Evolutionary conservation across 2,329 filamentous ascomycete species (phyloP).

Genomic region (Alternaria arbusti): DNA sequence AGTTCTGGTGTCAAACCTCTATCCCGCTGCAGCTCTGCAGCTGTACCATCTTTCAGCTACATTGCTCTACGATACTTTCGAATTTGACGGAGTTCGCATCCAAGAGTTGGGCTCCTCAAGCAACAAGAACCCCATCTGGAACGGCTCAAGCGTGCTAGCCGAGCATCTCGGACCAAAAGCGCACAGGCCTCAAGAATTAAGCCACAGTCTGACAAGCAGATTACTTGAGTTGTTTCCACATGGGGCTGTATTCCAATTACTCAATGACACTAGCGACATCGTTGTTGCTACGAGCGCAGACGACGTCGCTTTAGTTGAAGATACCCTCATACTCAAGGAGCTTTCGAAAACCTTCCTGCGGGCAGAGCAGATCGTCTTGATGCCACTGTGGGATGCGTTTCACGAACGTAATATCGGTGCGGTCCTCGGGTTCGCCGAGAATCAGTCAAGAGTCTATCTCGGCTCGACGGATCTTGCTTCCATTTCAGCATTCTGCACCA

Average conservation of each 20-base stretch:
- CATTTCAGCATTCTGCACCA: conserved; percentile 11
- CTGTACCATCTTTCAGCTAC: conserved; percentile 6
- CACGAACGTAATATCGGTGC: conserved; percentile 10
- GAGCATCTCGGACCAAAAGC: conserved; percentile 2
- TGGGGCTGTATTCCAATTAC: conserved; percentile 3
- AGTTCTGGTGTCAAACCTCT: conserved; percentile 6
- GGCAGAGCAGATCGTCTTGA: conserved; percentile 4
- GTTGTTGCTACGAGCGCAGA: conserved; percentile 6
- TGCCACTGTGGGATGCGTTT: conserved; percentile 11
- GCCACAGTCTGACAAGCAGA: background rate
- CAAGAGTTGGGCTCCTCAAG: conserved; percentile 4
- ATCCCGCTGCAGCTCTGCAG: background rate
- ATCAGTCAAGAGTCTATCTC: conserved; percentile 7
- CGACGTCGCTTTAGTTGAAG: background rate
- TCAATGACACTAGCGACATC: background rate
- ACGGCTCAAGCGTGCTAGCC: conserved; percentile 6
- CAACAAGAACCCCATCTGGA: conserved; percentile 9
- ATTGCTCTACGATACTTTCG: conserved; percentile 7
- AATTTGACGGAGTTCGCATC: conserved; percentile 10
- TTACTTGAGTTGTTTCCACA: conserved; percentile 4
- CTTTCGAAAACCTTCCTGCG: background rate
- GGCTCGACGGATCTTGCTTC: conserved; percentile 9
- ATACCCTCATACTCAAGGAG: background rate
- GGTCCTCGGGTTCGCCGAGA: conserved; percentile 7
- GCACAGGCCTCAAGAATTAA: background rate